Evolutionary conservation across 1,284 basidiomycete genomes (phyloP).

Genomic region (Volvariella surrecta): DNA sequence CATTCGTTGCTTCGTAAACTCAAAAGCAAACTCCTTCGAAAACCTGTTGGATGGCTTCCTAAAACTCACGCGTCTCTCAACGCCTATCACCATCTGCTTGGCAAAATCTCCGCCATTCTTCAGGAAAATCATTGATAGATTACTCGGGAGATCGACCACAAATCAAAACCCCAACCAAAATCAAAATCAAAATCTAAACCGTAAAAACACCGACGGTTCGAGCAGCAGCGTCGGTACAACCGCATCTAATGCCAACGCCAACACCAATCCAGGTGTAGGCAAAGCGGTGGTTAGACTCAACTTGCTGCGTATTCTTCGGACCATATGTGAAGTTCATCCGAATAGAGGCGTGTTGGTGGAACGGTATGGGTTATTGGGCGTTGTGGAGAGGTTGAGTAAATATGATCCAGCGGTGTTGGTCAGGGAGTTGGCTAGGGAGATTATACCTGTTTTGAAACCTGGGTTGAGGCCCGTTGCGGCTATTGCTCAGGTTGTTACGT

Average conservation of each 20-base stretch:
- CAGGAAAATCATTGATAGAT: constrained; percentile 80
- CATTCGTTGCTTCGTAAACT: constrained; percentile 77
- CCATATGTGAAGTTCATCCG: constrained; percentile 84
- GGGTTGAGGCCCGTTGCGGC: constrained; percentile 40
- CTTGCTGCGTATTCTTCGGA: constrained; percentile 77
- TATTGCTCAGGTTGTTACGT: background rate
- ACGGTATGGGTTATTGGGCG: constrained; percentile 67
- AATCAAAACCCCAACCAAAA: constrained; percentile 32
- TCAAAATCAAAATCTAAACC: too few species aligned
- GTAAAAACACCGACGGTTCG: too few species aligned
- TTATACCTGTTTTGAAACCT: constrained; percentile 65
- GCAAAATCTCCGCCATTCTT: constrained; percentile 77
- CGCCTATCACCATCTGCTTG: constrained; percentile 65
- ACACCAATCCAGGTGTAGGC: constrained; percentile 19
- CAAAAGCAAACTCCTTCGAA: constrained; percentile 91
- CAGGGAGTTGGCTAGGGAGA: constrained; percentile 80
- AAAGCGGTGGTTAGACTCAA: constrained; percentile 89
- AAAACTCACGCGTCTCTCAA: constrained; percentile 83
- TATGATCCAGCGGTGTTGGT: constrained; percentile 84
- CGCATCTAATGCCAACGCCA: too few species aligned
- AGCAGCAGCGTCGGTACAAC: too few species aligned
- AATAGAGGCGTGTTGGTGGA: constrained; percentile 78
- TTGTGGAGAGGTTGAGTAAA: constrained; percentile 72
- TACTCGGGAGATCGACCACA: constrained; percentile 20
- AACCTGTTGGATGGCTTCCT: constrained; percentile 89